These are phyloP conservation scores for Crithidia brevicula DNA, from an alignment of 208 protist genomes.

Conservation along the genomic window DNA sequence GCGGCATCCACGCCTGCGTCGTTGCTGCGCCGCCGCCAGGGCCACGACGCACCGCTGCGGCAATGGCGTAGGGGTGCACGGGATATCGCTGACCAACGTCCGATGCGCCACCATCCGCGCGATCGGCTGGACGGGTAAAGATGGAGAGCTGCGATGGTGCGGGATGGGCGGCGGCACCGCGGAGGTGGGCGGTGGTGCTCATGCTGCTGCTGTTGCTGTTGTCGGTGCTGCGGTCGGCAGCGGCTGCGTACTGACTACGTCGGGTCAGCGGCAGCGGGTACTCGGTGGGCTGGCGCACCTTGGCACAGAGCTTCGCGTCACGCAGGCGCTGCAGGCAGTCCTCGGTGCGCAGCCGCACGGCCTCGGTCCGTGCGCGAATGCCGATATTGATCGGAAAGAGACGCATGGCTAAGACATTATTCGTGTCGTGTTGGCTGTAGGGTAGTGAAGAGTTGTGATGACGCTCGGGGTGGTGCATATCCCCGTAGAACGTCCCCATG, in stretches of 20 bases:
- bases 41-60: background rate
- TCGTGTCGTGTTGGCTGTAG: constrained; percentile 46
- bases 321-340: constrained; percentile 66
- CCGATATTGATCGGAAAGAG: constrained; percentile 75
- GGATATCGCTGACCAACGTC: constrained; percentile 6
- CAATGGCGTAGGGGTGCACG: constrained; percentile 15
- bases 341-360: constrained; percentile 56
- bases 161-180: constrained; percentile 64
- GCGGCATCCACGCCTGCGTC: constrained; percentile 38
- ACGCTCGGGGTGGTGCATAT: constrained; percentile 49
- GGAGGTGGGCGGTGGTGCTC: constrained; percentile 33
- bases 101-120: background rate
- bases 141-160: constrained; percentile 61
- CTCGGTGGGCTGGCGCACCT: constrained; percentile 34
- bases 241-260: constrained; percentile 15
- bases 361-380: constrained; percentile 46
- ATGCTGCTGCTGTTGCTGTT: background rate
- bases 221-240: background rate
- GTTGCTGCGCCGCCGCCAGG: background rate
- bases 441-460: constrained; percentile 72
- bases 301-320: constrained; percentile 53
- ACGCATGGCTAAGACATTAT: constrained; percentile 69
- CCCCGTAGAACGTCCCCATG: constrained; percentile 42
- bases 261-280: constrained; percentile 54
- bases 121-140: constrained; percentile 64